Base-by-base conservation (phyloP, 83 land plant genomes). In the Diphasiastrum complanatum region DNA sequence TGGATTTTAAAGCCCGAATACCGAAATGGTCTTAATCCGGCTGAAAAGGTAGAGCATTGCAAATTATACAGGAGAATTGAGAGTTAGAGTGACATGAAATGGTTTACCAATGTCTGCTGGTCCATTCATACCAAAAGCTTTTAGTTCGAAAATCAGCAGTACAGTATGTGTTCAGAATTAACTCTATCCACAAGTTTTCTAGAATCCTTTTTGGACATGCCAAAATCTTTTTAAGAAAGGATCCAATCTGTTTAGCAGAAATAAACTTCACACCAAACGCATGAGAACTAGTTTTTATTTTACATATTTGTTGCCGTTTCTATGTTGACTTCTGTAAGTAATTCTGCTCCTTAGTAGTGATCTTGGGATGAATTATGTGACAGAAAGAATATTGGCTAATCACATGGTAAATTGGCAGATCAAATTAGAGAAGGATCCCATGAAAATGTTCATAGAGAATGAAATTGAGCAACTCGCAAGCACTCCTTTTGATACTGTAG, bases 371-470 rank as follows among this genome's bases (percentile, higher is more conserved):
- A n/a, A n/a, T n/a, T n/a, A n/a, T n/a, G n/a, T 59, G 10, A 47
- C 12, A 4, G 10, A 18, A 54, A 3, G 33, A 8, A 59, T 47
- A 18, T 47, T 35, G 33, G 8, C 5, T 47, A 24, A 18, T 5
- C 51, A 18, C 51, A 47, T 16, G n/a, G n/a, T 30, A 23, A 11
- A 55, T 55, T 45, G 38, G 52, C 72, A 77, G 80, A 68, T 74
- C 25, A 93, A 93, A 78, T 18, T 93, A 54, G 88, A 78, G 74
- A 85, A 80, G 75, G 98, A 93, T 34, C 98, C 98, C 0, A 93
- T 93, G 99, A 82, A 71, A 58, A 75, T 93, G 22, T 72, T 76
- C 49, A 55, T 77, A 33, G 96, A 89, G 65, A 66, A 56, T 20
- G 92, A 78, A 18, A 76, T 85, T 27, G 75, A 78, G 27, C 83